Conservation (phyloP, 2,329 filamentous ascomycete species). For the Colletotrichum orbiculare region DNA sequence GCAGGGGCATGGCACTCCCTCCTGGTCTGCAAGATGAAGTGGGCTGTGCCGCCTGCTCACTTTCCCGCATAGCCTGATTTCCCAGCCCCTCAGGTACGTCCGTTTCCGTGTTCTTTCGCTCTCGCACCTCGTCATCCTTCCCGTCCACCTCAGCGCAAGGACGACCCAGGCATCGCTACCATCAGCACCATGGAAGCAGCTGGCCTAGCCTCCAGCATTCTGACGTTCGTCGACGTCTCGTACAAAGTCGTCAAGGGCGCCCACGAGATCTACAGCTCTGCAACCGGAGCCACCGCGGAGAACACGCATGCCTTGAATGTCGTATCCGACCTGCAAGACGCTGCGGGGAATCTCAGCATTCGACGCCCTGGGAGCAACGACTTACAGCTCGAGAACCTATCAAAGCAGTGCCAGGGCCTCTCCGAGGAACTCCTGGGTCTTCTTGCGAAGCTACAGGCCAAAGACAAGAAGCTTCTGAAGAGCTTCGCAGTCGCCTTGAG, state of each 20-base stretch:
- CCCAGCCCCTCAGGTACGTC: too few species aligned
- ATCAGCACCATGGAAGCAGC: background rate
- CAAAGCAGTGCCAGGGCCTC: background rate
- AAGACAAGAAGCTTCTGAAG: background rate
- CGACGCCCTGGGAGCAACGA: background rate
- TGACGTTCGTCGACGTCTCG: slow-evolving; percentile 18
- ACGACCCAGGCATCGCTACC: background rate
- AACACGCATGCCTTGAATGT: slow-evolving; percentile 33
- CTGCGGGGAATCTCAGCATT: slow-evolving; percentile 4
- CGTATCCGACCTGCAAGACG: slow-evolving; percentile 17
- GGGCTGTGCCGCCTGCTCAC: too few species aligned
- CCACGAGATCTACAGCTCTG: background rate
- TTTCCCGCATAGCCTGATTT: background rate
- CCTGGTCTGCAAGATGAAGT: too few species aligned
- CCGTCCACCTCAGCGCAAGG: too few species aligned
- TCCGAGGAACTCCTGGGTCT: background rate
- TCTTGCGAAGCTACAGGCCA: background rate
- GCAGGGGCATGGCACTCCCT: too few species aligned
- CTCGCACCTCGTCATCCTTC: too few species aligned
- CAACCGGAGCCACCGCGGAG: slow-evolving; percentile 3
- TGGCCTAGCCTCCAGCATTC: slow-evolving; percentile 10
- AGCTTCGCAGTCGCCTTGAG: slow-evolving; percentile 11
- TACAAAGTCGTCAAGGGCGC: slow-evolving; percentile 1
- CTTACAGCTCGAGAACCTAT: background rate
- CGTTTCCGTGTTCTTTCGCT: too few species aligned